Evolutionary conservation across 345 rosid species (phyloP).

Genomic region (Rhodamnia rubescens): DNA sequence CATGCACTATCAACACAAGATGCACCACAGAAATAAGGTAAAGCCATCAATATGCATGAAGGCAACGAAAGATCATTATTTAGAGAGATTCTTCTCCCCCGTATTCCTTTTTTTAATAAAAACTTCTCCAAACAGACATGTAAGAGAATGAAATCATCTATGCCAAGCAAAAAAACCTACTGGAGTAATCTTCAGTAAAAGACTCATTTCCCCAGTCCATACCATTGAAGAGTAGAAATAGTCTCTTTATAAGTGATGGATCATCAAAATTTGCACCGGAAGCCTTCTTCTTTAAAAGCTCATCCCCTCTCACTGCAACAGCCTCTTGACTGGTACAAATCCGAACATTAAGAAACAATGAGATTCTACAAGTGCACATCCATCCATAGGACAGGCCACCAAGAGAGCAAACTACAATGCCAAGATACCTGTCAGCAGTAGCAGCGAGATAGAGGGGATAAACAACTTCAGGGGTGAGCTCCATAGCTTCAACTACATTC

Average conservation of each 20-base stretch:
- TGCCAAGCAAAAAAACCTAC: not conserved
- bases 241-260: slow-evolving; percentile 49
- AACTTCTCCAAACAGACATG: not conserved
- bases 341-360: slow-evolving; percentile 13
- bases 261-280: slow-evolving; percentile 71
- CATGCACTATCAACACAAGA: not conserved
- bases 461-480: slow-evolving; percentile 58
- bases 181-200: not conserved
- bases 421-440: slow-evolving; percentile 55
- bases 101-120: not conserved
- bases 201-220: slow-evolving; percentile 3
- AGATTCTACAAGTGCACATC: not conserved
- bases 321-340: slow-evolving; percentile 61
- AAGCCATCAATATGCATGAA: not conserved
- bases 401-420: not conserved
- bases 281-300: slow-evolving; percentile 70
- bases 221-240: slow-evolving; percentile 76
- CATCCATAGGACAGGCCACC: not conserved
- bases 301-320: slow-evolving; percentile 81
- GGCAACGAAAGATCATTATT: not conserved
- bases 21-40: not conserved
- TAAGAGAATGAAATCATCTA: not conserved
- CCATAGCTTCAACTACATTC: slow-evolving; percentile 76
- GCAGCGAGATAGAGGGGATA: slow-evolving; percentile 78
- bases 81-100: not conserved